These are phyloP conservation scores for Poa pratensis DNA, from an alignment of 176 grass and related monocot genomes.

Conservation along the genomic window DNA sequence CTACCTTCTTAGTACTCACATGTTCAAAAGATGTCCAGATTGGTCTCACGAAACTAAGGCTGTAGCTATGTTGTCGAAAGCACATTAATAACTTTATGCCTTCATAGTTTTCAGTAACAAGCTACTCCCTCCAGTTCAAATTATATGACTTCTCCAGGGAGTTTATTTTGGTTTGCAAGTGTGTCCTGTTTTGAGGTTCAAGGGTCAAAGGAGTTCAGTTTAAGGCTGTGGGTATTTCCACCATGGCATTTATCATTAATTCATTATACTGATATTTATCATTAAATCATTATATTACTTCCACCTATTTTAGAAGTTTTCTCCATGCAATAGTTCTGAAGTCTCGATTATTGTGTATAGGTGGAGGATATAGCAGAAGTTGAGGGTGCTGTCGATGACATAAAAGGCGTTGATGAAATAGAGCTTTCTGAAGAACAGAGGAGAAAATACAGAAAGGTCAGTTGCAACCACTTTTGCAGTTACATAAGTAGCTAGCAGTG, in stretches of 20 bases:
- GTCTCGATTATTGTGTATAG: slow-evolving; percentile 48
- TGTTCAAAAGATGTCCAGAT: slow-evolving; percentile 3
- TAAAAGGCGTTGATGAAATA: slow-evolving; percentile 69
- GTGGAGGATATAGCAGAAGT: slow-evolving; percentile 96
- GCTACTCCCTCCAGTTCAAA: not conserved
- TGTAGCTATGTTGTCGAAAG: slow-evolving; percentile 7
- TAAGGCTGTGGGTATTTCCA: not conserved
- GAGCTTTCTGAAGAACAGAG: slow-evolving; percentile 95
- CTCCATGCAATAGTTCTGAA: slow-evolving; percentile 25
- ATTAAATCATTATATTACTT: not conserved
- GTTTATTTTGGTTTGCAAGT: slow-evolving; percentile 11
- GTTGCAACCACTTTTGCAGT: slow-evolving; percentile 21
- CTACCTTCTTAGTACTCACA: not conserved
- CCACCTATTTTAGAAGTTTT: slow-evolving; percentile 4
- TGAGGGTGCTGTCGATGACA: slow-evolving; percentile 63
- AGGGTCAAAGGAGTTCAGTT: slow-evolving; percentile 8
- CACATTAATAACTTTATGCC: not conserved
- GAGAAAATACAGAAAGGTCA: slow-evolving; percentile 91
- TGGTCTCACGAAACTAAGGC: not conserved
- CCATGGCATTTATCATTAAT: not conserved
- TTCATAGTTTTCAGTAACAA: not conserved
- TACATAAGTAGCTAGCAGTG: slow-evolving; percentile 25
- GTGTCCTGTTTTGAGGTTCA: not conserved
- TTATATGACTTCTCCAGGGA: not conserved
- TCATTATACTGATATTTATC: slow-evolving; percentile 4